These are phyloP conservation scores for Lactifluus subvellereus DNA, from an alignment of 768 basidiomycete species.

Conservation along the genomic window DNA sequence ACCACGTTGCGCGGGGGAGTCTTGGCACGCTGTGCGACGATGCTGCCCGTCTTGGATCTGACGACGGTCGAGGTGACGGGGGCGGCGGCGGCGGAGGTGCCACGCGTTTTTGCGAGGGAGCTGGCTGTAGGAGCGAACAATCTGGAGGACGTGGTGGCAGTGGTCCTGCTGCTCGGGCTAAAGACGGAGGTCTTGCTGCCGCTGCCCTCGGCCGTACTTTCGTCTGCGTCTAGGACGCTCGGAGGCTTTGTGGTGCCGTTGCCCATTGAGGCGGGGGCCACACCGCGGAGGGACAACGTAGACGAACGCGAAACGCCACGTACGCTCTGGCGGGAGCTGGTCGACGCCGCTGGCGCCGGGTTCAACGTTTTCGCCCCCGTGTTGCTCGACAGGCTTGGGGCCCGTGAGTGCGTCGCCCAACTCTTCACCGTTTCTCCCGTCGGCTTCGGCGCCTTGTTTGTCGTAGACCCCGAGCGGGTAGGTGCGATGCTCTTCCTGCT, in stretches of 20 bases:
- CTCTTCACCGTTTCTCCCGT: slow-evolving; percentile 16
- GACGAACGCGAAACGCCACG: slow-evolving; percentile 29
- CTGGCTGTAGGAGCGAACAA: slow-evolving; percentile 28
- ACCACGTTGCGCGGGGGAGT: slow-evolving; percentile 22
- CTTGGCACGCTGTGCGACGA: slow-evolving; percentile 17
- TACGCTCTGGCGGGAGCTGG: slow-evolving; percentile 10
- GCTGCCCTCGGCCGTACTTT: background rate
- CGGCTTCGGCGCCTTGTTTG: slow-evolving; percentile 8
- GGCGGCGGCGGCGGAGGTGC: slow-evolving; percentile 15
- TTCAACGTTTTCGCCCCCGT: slow-evolving; percentile 9
- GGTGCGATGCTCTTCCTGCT: slow-evolving; percentile 2
- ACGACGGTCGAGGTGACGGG: background rate
- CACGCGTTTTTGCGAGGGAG: slow-evolving; percentile 22
- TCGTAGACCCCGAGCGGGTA: slow-evolving; percentile 2
- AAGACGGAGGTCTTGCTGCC: slow-evolving; percentile 17
- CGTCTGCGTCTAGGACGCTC: background rate
- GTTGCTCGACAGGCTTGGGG: slow-evolving; percentile 6
- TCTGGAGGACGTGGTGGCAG: slow-evolving; percentile 1
- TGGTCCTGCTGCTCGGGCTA: slow-evolving; percentile 22
- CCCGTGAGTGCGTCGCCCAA: slow-evolving; percentile 10
- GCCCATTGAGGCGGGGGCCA: slow-evolving; percentile 11
- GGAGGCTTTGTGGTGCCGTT: slow-evolving; percentile 4
- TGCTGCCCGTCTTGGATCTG: slow-evolving; percentile 20
- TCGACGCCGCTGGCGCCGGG: slow-evolving; percentile 15
- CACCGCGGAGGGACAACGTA: slow-evolving; percentile 35